A percentile compares a stretch with the other conserved stretches of the same genome.
Evolutionary conservation across 108 stramenopile genomes (phyloP).

Genomic region (Aurantiochytrium sp.): DNA sequence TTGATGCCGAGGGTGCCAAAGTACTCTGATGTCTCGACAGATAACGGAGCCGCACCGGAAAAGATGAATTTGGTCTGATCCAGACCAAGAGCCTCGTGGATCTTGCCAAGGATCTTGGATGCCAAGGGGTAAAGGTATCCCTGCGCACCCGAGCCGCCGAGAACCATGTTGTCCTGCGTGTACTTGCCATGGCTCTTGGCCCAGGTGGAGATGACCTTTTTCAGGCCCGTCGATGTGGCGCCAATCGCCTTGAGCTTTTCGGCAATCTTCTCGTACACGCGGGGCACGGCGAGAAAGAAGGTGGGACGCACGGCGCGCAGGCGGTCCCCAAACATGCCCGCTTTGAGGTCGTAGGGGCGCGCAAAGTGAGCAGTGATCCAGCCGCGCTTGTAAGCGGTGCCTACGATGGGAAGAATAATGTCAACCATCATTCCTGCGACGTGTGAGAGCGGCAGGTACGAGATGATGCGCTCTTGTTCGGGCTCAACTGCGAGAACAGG

Average conservation of each 20-base stretch:
- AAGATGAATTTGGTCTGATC: slow-evolving; percentile 48
- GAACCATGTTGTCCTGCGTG: slow-evolving; percentile 6
- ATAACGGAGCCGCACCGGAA: slow-evolving; percentile 59
- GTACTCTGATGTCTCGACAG: slow-evolving; percentile 55
- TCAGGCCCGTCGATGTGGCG: slow-evolving; percentile 41
- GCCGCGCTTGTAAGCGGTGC: slow-evolving; percentile 29
- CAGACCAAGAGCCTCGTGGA: slow-evolving; percentile 55
- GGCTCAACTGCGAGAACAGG: background rate
- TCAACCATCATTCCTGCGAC: slow-evolving; percentile 37
- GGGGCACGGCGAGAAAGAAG: slow-evolving; percentile 68
- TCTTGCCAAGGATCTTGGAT: slow-evolving; percentile 35
- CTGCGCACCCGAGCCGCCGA: background rate
- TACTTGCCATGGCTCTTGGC: slow-evolving; percentile 49
- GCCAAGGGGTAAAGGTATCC: slow-evolving; percentile 24
- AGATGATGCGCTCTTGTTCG: slow-evolving; percentile 22
- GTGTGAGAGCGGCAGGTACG: slow-evolving; percentile 44
- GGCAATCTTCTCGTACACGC: slow-evolving; percentile 76
- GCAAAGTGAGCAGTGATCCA: slow-evolving; percentile 49
- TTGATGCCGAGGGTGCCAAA: slow-evolving; percentile 65
- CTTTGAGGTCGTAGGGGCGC: slow-evolving; percentile 62
- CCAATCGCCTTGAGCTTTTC: slow-evolving; percentile 65
- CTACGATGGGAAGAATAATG: slow-evolving; percentile 39
- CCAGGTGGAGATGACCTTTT: slow-evolving; percentile 59
- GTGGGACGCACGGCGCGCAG: slow-evolving; percentile 61
- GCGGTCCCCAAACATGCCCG: slow-evolving; percentile 51